Evolutionary conservation across 345 rosid species (phyloP), one percentile per base, ranked within the genome.

Genomic region (Cardiospermum halicacabum): DNA sequence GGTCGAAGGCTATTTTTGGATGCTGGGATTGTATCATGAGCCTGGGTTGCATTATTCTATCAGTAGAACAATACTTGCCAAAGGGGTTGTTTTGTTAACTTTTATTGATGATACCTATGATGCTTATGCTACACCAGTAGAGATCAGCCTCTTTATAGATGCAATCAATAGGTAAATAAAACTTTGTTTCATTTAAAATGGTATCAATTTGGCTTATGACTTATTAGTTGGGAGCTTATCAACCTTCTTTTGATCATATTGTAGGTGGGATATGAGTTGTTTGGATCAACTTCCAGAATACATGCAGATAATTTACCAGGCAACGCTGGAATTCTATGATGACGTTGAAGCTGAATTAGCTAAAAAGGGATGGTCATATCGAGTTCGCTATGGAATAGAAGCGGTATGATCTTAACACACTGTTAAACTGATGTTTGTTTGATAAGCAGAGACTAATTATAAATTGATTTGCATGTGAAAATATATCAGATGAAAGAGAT

Each of bases 191-290:
- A n/a, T n/a, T n/a, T n/a, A n/a, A n/a, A n/a, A n/a, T n/a, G n/a
- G n/a, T n/a, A n/a, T n/a, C 39, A 34, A 3, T 34, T 5, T 40
- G 11, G 2, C 0, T 40, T 40, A 11, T 12, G 15, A 37, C 7
- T 3, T 40, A 40, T 11, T 12, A 11, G 3, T 11, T 11, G 47
- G 5, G 15, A 3, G n/a, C 4, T 2, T 40, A 40, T 2, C n/a
- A n/a, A n/a, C n/a, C n/a, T n/a, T n/a, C n/a, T 5, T 49, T 18
- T 49, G 53, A 26, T 55, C n/a, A n/a, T n/a, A n/a, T 53, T 53
- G 37, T 60, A 73, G 75, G 57, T 77, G 69, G 66, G 81, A 77
- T 37, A 34, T 73, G 11, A 53, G 30, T 19, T 61, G 60, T 1
- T 12, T 62, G 11, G 51, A 59, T 6, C 26, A 73, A 22, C 59